A percentile compares a stretch with the other conserved stretches of the same genome.
phyloP scores from a whole-genome alignment of 129 eudicot genomes.

The Tagetes patula region DNA sequence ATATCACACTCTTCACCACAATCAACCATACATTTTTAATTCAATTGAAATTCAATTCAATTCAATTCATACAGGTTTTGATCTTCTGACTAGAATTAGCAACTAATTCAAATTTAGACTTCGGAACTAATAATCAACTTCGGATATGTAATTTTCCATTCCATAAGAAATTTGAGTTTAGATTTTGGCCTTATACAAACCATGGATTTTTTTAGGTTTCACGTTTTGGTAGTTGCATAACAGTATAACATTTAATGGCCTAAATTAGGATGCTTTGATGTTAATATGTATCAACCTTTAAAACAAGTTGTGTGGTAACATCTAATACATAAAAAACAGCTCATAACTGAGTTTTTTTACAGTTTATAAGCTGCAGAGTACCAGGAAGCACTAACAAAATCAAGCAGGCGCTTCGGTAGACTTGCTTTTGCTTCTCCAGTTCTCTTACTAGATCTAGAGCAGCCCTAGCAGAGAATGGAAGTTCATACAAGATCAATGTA shows the following conservation, averaged over 20 bases:
- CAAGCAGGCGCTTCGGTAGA: slow-evolving; percentile 4
- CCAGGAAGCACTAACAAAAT: not conserved
- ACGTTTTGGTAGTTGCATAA: not conserved
- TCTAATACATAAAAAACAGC: not conserved
- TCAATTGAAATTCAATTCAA: too few relatives aligned
- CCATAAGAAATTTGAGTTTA: not conserved
- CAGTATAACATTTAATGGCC: slow-evolving; percentile 1
- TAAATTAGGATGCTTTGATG: slow-evolving; percentile 3
- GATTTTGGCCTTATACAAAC: not conserved
- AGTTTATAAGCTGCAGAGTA: slow-evolving; percentile 4
- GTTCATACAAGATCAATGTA: not conserved
- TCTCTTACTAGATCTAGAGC: not conserved
- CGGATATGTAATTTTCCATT: too few relatives aligned
- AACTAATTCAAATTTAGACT: too few relatives aligned
- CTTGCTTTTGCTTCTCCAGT: slow-evolving; percentile 12
- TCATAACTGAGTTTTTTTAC: slow-evolving; percentile 3
- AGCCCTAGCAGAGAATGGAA: slow-evolving; percentile 7
- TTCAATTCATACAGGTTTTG: too few relatives aligned
- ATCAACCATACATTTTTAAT: too few relatives aligned
- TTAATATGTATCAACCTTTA: not conserved
- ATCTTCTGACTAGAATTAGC: too few relatives aligned
- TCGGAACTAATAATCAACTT: too few relatives aligned
- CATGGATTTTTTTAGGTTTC: not conserved
- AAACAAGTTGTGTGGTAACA: not conserved
- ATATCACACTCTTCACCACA: too few relatives aligned